Evolutionary conservation across 805 yeast species (phyloP), one percentile per base, ranked within the genome.

Genomic region (Monosporozyma aerobia): DNA sequence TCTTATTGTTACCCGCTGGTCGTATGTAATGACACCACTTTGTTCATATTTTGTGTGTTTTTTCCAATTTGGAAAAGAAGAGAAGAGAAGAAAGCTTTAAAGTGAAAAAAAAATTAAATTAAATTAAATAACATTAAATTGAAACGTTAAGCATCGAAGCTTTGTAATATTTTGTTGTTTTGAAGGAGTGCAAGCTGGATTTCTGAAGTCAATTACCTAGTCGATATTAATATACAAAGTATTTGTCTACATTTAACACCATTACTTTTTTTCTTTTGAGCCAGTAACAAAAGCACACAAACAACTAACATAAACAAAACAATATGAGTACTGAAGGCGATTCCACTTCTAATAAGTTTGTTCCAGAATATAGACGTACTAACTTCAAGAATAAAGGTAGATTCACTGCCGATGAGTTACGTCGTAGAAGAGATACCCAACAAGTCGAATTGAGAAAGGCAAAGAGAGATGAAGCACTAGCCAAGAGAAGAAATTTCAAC

Each of bases 311-410:
- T 10, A 47, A n/a, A 25, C 2, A 27, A 47, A 5, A 16, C 41
- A 55, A 46, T 33, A 87, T 87, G 95, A 90, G 85, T 63, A 74
- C 84, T 48, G 90, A 85, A 59, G 63, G 59, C 11, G 55, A 63
- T 27, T 51, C 62, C 9, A 74, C 90, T 43, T 79, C 92, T 44
- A 77, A 77, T 62, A 85, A 90, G 73, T 92, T 88, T 71, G 87
- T 94, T 55, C 99, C 99, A 47, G 98, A 94, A 72, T 92, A 92
- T 72, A 90, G 99, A 73, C 88, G 97, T 72, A 90, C 97, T 44
- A 88, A 85, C 67, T 94, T 87, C 77, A 94, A 94, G 70, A 92
- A 94, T 75, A 88, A 90, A 69, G 89, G 94, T 57, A 82, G 95
- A 67, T 94, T 94, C 68, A 86, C 87, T 64, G 88, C 89, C 54